Percentiles rank a stretch among this genome's conserved stretches.
Conservation (phyloP, 2,329 filamentous ascomycete species). For the Epichloe coenophiala region DNA sequence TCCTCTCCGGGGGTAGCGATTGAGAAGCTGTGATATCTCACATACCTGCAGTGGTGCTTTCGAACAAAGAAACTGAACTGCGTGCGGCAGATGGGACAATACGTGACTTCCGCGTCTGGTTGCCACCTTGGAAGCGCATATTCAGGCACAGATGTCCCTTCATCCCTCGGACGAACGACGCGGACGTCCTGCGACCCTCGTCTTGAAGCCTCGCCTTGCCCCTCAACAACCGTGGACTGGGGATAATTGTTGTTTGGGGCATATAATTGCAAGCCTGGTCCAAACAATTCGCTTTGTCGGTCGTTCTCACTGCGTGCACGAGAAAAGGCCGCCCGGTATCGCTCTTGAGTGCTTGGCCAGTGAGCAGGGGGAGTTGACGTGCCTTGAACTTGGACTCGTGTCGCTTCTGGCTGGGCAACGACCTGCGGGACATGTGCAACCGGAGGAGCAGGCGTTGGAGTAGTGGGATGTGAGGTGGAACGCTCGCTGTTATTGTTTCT, state of each 20-base stretch:
- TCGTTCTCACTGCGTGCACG: neutral
- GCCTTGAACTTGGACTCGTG: neutral
- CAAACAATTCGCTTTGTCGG: neutral
- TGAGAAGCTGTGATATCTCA: neutral
- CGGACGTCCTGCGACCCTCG: neutral
- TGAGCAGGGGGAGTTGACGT: neutral
- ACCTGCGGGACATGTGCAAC: neutral
- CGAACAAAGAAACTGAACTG: slow-evolving; percentile 76
- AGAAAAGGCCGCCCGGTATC: neutral
- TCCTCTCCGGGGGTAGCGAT: neutral
- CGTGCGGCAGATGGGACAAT: slow-evolving; percentile 71
- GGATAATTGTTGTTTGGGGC: neutral
- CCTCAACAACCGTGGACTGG: neutral
- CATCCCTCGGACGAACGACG: neutral
- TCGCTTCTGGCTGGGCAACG: neutral
- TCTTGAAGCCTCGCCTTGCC: neutral
- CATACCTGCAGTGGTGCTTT: slow-evolving; percentile 80
- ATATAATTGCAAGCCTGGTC: neutral
- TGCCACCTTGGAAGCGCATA: slow-evolving; percentile 69
- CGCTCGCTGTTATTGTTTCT: neutral
- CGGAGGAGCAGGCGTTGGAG: neutral
- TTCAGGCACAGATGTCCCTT: slow-evolving; percentile 16
- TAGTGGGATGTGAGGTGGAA: neutral
- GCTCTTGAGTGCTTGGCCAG: neutral
- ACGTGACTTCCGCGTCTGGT: slow-evolving; percentile 67